These are phyloP conservation scores for Aspergillus pseudoglaucus DNA, from an alignment of 2,329 filamentous ascomycete genomes.

Conservation along the genomic window DNA sequence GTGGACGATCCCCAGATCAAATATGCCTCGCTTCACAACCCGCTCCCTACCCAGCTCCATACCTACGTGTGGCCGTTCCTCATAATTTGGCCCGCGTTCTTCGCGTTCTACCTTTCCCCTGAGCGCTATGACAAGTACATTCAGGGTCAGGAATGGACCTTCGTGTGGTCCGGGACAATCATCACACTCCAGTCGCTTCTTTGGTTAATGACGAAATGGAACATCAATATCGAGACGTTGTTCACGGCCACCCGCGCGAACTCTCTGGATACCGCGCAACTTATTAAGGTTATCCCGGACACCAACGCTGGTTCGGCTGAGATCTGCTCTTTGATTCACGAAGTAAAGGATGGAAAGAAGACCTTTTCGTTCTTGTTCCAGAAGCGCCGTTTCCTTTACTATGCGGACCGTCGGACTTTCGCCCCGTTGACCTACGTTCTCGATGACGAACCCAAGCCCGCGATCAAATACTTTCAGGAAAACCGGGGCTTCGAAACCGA, in stretches of 20 bases:
- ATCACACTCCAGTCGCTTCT: constrained; percentile 79
- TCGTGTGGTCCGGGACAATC: constrained; percentile 86
- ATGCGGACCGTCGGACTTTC: constrained; percentile 66
- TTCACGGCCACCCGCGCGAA: constrained; percentile 72
- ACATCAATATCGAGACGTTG: constrained; percentile 71
- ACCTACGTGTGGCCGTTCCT: constrained; percentile 90
- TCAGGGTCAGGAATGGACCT: constrained; percentile 93
- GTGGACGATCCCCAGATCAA: constrained; percentile 89
- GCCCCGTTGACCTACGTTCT: constrained; percentile 75
- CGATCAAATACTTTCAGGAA: constrained; percentile 69
- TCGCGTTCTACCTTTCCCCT: constrained; percentile 75
- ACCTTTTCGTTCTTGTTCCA: constrained; percentile 91
- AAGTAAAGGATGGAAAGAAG: constrained; percentile 66
- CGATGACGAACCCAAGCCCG: constrained; percentile 77
- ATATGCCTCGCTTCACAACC: constrained; percentile 79
- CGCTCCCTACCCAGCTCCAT: constrained; percentile 72
- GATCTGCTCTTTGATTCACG: constrained; percentile 73
- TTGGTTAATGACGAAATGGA: constrained; percentile 98
- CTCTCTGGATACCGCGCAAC: constrained; percentile 64
- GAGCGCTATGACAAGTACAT: constrained; percentile 88
- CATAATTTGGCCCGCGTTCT: constrained; percentile 85
- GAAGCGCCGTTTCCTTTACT: constrained; percentile 91
- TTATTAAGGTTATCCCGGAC: constrained; percentile 89
- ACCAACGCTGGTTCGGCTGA: constrained; percentile 85
- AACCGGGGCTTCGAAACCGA: constrained; percentile 67